phyloP scores from a whole-genome alignment of 2,329 filamentous ascomycete species.

The Tolypocladium tropicale region DNA sequence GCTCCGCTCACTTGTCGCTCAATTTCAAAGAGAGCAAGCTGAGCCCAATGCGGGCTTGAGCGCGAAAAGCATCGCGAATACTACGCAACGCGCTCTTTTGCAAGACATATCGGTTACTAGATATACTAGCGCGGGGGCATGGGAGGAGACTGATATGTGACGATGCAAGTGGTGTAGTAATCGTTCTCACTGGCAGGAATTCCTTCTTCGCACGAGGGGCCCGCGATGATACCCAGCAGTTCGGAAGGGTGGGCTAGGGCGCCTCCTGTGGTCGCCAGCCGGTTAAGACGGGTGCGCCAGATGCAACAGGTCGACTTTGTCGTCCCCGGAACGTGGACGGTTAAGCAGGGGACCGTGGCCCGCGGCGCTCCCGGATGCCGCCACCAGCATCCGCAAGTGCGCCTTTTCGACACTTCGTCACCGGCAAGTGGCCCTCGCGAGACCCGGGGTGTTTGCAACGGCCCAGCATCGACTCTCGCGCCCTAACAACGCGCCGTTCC shows the following conservation, averaged over 20 bases:
- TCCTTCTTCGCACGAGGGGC: too few species aligned
- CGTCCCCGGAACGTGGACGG: neutral
- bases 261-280: neutral
- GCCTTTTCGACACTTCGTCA: neutral
- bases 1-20: too few species aligned
- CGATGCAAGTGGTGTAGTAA: too few species aligned
- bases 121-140: too few species aligned
- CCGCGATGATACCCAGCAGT: neutral
- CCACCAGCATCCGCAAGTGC: neutral
- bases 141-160: too few species aligned
- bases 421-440: neutral
- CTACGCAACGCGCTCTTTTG: too few species aligned
- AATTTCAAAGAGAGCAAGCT: too few species aligned
- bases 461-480: neutral
- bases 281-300: neutral
- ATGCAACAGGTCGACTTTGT: neutral
- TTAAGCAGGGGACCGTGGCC: neutral
- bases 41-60: too few species aligned
- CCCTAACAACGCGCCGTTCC: neutral
- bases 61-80: too few species aligned
- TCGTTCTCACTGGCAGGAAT: too few species aligned
- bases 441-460: neutral
- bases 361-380: neutral
- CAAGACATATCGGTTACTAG: too few species aligned
- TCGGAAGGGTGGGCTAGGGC: neutral